phyloP scores from a whole-genome alignment of 768 basidiomycete species.

The Boletales sp. region DNA sequence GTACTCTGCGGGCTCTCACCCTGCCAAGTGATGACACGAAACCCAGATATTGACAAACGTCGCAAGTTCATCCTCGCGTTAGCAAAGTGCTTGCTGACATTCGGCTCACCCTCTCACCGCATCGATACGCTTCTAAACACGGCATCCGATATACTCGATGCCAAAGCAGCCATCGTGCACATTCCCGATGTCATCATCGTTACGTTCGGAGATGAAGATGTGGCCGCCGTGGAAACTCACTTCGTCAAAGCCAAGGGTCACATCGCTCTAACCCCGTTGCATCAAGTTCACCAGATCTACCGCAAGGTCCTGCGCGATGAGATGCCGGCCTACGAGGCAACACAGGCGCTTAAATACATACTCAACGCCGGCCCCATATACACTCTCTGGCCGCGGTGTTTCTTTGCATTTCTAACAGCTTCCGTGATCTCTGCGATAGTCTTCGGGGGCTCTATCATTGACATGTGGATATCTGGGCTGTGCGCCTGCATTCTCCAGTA shows the following conservation, averaged over 20 bases:
- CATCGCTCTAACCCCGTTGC: slow-evolving; percentile 77
- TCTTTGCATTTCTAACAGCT: slow-evolving; percentile 72
- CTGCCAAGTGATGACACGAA: background rate
- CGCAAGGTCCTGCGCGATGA: slow-evolving; percentile 83
- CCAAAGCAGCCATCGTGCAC: slow-evolving; percentile 82
- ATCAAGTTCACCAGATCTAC: slow-evolving; percentile 81
- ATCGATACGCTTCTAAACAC: slow-evolving; percentile 85
- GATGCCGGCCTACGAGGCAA: slow-evolving; percentile 70
- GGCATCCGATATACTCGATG: slow-evolving; percentile 73
- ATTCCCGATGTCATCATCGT: slow-evolving; percentile 76
- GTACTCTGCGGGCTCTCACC: background rate
- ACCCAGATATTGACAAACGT: slow-evolving; percentile 43
- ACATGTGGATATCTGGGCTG: slow-evolving; percentile 77
- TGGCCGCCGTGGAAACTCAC: slow-evolving; percentile 71
- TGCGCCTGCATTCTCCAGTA: slow-evolving; percentile 72
- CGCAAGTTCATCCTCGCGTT: slow-evolving; percentile 80
- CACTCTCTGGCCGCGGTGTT: slow-evolving; percentile 60
- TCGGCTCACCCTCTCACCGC: slow-evolving; percentile 92
- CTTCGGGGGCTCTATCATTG: slow-evolving; percentile 77
- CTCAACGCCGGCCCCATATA: slow-evolving; percentile 67
- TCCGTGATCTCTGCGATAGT: slow-evolving; percentile 80
- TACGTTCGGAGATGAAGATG: slow-evolving; percentile 74
- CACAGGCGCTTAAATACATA: slow-evolving; percentile 59
- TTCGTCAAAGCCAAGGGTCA: slow-evolving; percentile 82
- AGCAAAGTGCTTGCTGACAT: slow-evolving; percentile 84